Percentiles rank a stretch among this genome's conserved stretches.
Conservation (phyloP, 1,284 basidiomycete species). For the Ustilago cynodontis region DNA sequence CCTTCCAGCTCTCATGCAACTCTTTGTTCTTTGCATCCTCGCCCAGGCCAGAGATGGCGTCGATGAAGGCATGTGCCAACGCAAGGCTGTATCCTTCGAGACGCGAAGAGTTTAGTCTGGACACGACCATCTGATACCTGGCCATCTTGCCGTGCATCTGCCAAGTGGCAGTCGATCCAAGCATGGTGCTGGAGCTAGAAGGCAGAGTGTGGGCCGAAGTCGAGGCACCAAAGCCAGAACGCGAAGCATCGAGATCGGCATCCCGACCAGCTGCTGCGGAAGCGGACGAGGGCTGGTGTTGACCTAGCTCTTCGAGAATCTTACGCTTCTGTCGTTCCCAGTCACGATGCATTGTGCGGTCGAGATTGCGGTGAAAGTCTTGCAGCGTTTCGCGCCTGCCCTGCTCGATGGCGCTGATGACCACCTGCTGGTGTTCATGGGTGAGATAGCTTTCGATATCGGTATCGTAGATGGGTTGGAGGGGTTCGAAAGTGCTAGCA, state of each 20-base stretch:
- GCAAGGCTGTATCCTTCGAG: constrained; percentile 54
- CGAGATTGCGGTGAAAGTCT: constrained; percentile 84
- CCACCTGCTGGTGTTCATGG: constrained; percentile 91
- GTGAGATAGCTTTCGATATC: constrained; percentile 85
- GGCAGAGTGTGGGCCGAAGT: constrained; percentile 47
- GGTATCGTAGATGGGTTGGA: constrained; percentile 89
- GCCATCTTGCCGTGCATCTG: constrained; percentile 66
- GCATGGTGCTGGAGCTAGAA: constrained; percentile 21
- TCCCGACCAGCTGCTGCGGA: constrained; percentile 19
- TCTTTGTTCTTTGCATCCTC: constrained; percentile 64
- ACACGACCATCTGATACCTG: constrained; percentile 64
- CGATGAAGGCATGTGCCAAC: constrained; percentile 60
- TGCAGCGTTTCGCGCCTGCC: constrained; percentile 85
- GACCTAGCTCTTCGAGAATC: constrained; percentile 88
- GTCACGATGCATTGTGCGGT: constrained; percentile 80
- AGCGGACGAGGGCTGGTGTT: constrained; percentile 53
- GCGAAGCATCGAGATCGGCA: constrained; percentile 23
- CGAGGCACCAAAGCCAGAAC: constrained; percentile 49
- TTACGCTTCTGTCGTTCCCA: constrained; percentile 91
- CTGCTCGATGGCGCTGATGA: constrained; percentile 93
- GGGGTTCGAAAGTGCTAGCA: constrained; percentile 84
- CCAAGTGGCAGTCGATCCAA: constrained; percentile 25
- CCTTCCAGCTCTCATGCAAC: constrained; percentile 71
- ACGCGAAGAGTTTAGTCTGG: constrained; percentile 63
- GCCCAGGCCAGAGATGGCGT: constrained; percentile 53